Base-by-base conservation (phyloP, 345 rosid genomes). In the Xanthoceras sorbifolium region DNA sequence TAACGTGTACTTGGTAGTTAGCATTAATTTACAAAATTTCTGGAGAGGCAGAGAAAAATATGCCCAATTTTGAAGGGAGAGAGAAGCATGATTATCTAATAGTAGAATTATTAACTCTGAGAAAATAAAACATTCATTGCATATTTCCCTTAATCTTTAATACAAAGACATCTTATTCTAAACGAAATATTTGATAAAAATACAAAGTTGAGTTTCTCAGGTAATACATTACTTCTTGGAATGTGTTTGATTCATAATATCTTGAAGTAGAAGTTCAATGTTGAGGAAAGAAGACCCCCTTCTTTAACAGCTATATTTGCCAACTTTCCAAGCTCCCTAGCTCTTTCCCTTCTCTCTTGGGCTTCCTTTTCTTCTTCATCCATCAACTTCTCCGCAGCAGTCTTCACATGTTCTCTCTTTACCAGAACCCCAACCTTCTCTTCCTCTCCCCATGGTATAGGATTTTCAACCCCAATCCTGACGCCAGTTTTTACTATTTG, bases 241-340 rank as follows among this genome's bases (percentile, higher is more conserved):
- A 64, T 34, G 15, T 9, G 6, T n/a, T 64, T 64, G 67, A 11
- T 31, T 17, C 44, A 20, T 65, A 4, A 65, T 65, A 34, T 65
- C 69, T 64, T 74, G 26, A 20, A 52, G 50, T 14, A 74, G 2
- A 0, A 74, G 26, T 8, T 40, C 14, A 14, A 79, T 34, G 69
- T 83, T 77, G 42, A 63, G 1, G 50, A 73, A 25, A 28, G 83
- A 83, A 63, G 85, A 8, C 85, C 85, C 1, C 81, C 77, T 68
- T 73, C 74, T 73, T 73, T 62, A 11, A 79, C 60, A 5, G 81
- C 78, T 40, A n/a, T 15, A 31, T 29, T 79, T 25, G 83, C 83
- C 42, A 69, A n/a, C 7, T 69, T 66, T 9, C 83, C 77, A 55
- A 79, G 32, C 29, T 76, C 54, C 55, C 17, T 83, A 3, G 77